A percentile compares a stretch with the other conserved stretches of the same genome.
These are phyloP conservation scores for Plenodomus lindquistii DNA, from an alignment of 2,329 filamentous ascomycete species.

Conservation along the genomic window DNA sequence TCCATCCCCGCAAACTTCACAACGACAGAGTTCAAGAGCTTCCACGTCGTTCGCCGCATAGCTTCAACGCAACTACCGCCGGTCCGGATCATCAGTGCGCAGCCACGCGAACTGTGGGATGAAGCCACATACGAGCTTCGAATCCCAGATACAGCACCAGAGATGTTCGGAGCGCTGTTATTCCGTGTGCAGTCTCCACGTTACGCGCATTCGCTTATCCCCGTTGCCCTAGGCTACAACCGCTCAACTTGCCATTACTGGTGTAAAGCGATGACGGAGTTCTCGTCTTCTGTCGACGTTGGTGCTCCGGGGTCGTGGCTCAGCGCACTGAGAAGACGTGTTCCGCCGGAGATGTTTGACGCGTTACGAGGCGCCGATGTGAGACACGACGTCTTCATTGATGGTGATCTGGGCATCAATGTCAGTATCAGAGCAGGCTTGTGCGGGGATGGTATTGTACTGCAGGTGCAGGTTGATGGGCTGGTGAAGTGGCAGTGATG, in stretches of 20 bases:
- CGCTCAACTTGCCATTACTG: constrained; percentile 27
- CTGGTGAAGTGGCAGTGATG: constrained; percentile 18
- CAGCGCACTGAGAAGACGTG: constrained; percentile 13
- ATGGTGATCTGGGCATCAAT: constrained; percentile 19
- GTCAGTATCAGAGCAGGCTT: constrained; percentile 23
- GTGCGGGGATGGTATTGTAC: constrained; percentile 21
- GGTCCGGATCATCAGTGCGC: constrained; percentile 20
- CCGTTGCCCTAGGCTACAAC: constrained; percentile 26
- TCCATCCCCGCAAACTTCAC: constrained; percentile 26
- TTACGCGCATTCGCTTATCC: constrained; percentile 22
- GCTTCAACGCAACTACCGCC: constrained; percentile 19
- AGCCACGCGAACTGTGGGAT: constrained; percentile 19
- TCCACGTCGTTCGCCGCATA: constrained; percentile 25
- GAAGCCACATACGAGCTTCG: constrained; percentile 18
- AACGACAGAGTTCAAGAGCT: constrained; percentile 21
- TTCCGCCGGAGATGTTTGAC: constrained; percentile 19
- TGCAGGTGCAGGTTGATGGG: constrained; percentile 28
- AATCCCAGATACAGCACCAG: constrained; percentile 13
- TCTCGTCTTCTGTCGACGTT: constrained; percentile 10
- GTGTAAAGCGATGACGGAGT: constrained; percentile 21
- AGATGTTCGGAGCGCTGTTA: constrained; percentile 19
- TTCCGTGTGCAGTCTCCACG: constrained; percentile 19
- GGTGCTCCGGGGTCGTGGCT: constrained; percentile 14
- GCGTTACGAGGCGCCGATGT: constrained; percentile 15
- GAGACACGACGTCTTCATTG: constrained; percentile 26